Evolutionary conservation across 176 grass and related monocot species (phyloP).

Genomic region (Raddia distichophylla): DNA sequence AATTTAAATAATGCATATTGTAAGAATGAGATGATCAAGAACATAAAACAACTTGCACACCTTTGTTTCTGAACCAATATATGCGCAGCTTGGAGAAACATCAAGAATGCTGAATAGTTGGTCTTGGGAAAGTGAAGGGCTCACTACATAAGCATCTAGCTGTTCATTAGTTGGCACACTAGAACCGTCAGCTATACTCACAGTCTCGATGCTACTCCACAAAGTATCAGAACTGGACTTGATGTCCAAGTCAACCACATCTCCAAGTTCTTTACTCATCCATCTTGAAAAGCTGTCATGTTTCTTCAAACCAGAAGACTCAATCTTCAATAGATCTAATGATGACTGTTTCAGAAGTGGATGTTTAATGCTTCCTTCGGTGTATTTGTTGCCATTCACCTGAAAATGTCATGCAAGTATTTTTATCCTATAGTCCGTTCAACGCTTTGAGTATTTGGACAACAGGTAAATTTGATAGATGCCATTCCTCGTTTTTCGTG

Average conservation of each 20-base stretch:
- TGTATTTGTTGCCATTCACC: constrained; percentile 35
- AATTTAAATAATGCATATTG: background rate
- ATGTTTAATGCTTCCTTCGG: constrained; percentile 47
- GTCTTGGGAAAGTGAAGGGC: constrained; percentile 77
- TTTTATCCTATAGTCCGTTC: background rate
- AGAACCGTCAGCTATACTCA: constrained; percentile 54
- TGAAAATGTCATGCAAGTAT: constrained; percentile 45
- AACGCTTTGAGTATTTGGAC: too few relatives aligned
- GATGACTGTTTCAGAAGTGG: constrained; percentile 56
- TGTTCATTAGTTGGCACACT: constrained; percentile 58
- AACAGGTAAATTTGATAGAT: too few relatives aligned
- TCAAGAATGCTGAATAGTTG: constrained; percentile 84
- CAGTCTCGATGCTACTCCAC: constrained; percentile 59
- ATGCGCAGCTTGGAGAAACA: constrained; percentile 71
- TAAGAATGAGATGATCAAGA: constrained; percentile 4
- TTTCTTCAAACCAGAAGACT: constrained; percentile 67
- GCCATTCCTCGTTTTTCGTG: too few relatives aligned
- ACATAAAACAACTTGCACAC: constrained; percentile 32
- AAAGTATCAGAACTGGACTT: constrained; percentile 61
- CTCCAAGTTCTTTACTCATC: constrained; percentile 84
- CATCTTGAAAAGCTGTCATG: constrained; percentile 87
- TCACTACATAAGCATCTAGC: constrained; percentile 65
- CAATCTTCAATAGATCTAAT: constrained; percentile 52
- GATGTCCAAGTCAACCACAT: constrained; percentile 64
- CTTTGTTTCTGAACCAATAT: constrained; percentile 66